Evolutionary conservation across 345 rosid genomes (phyloP), one percentile per base, ranked within the genome.

Genomic region (Raphanus raphanistrum): DNA sequence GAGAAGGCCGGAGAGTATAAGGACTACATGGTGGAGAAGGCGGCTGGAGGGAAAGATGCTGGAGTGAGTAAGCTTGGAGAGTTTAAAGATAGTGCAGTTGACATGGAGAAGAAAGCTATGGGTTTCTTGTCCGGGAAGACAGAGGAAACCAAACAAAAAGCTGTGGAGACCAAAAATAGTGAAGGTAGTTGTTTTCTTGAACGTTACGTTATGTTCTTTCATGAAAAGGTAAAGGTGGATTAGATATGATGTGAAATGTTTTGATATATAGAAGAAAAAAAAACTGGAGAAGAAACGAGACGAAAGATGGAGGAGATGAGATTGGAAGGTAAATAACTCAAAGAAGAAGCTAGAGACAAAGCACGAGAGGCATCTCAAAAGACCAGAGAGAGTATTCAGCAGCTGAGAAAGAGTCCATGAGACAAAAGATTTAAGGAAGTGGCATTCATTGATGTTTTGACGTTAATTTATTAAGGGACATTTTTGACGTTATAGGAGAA

Each of bases 81-180:
- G 76, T 67, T 79, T 59, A 88, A 84, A 72, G 90, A 87, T 27
- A 79, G 79, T 13, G 87, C 92, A 0, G 76, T 85, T 5, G 93
- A 69, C 4, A 85, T 91, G 0, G 95, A 92, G 0, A 82, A 83
- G 77, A 84, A 81, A 69, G 90, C 96, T 11, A 75, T 83, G 87
- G 90, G 65, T 27, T 73, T 79, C 62, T 76, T 92, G 33, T 79
- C 89, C 0, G 87, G 87, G 0, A 90, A 85, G 79, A 80, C 83
- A 13, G 92, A 86, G 50, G 92, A 90, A 74, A 76, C 78, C 3
- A 87, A 87, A 72, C 85, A 86, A 59, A 84, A 84, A 79, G 78
- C 89, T 1, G 45, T 66, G 0, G 93, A 84, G 58, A 85, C 90
- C 5, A 75, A 54, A 38, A 87, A 86, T 10, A 78, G 72, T 9